These are phyloP conservation scores for Chaetomium globosum DNA, from an alignment of 2,329 filamentous ascomycete species.

Conservation along the genomic window DNA sequence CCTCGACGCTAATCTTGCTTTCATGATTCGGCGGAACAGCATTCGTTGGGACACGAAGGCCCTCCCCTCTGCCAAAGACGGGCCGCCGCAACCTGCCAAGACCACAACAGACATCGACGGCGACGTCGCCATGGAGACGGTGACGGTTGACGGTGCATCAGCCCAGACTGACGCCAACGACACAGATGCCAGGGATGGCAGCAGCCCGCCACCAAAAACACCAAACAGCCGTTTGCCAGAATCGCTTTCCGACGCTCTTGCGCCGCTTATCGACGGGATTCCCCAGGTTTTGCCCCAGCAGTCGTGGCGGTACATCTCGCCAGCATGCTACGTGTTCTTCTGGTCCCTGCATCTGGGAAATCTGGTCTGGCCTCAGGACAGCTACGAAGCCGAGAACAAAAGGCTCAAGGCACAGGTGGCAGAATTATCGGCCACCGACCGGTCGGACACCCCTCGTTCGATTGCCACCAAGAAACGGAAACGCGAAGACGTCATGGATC, in stretches of 20 bases:
- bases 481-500: conserved; percentile 68
- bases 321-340: conserved; percentile 85
- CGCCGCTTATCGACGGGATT: conserved; percentile 72
- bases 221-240: conserved; percentile 46
- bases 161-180: conserved; percentile 40
- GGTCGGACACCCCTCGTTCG: conserved; percentile 70
- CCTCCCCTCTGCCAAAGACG: conserved; percentile 24
- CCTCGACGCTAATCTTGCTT: conserved; percentile 78
- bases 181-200: conserved; percentile 25
- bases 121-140: conserved; percentile 56
- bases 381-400: conserved; percentile 76
- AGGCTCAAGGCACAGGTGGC: conserved; percentile 68
- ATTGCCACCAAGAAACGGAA: conserved; percentile 68
- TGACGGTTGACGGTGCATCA: conserved; percentile 37
- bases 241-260: conserved; percentile 69
- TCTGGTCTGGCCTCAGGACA: conserved; percentile 71
- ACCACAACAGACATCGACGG: conserved; percentile 54
- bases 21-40: conserved; percentile 77
- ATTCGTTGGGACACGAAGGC: conserved; percentile 58
- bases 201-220: conserved; percentile 25
- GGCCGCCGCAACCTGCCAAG: conserved; percentile 27
- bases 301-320: conserved; percentile 70
- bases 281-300: conserved; percentile 62
- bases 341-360: conserved; percentile 89
- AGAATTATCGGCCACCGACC: conserved; percentile 65